These are phyloP conservation scores for Paspalum notatum DNA, from an alignment of 176 grass and related monocot genomes.

Conservation along the genomic window DNA sequence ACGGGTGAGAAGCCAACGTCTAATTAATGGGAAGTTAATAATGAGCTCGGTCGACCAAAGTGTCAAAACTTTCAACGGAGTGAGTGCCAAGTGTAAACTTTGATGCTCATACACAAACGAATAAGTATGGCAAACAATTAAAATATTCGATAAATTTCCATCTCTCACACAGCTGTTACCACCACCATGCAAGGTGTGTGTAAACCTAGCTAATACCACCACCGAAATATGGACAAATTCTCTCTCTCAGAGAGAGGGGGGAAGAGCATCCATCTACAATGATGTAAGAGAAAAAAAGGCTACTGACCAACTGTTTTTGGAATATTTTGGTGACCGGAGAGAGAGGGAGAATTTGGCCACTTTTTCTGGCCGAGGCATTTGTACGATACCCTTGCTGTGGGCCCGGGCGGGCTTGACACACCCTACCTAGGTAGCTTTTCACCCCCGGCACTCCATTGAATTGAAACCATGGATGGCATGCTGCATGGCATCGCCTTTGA, in stretches of 20 bases:
- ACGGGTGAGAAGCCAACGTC: too few species aligned
- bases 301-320: conserved; percentile 26
- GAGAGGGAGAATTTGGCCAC: conserved; percentile 1
- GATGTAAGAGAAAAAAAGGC: conserved; percentile 22
- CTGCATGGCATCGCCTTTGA: conserved; percentile 2
- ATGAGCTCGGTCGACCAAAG: too few species aligned
- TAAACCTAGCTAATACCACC: neutral
- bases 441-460: neutral
- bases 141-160: too few species aligned
- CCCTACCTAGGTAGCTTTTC: neutral
- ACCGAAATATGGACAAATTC: neutral
- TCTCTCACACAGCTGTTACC: too few species aligned
- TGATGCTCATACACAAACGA: too few species aligned
- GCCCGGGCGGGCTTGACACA: neutral
- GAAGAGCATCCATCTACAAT: conserved; percentile 1
- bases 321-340: conserved; percentile 11
- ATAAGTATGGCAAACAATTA: too few species aligned
- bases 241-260: neutral
- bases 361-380: conserved; percentile 9
- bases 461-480: neutral
- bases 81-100: too few species aligned
- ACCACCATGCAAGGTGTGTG: too few species aligned
- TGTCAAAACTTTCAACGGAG: too few species aligned
- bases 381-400: conserved; percentile 10
- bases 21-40: too few species aligned